Percentiles rank a stretch among this genome's conserved stretches.
Conservation (phyloP, 2,329 filamentous ascomycete species). For the Exophiala calicioides region DNA sequence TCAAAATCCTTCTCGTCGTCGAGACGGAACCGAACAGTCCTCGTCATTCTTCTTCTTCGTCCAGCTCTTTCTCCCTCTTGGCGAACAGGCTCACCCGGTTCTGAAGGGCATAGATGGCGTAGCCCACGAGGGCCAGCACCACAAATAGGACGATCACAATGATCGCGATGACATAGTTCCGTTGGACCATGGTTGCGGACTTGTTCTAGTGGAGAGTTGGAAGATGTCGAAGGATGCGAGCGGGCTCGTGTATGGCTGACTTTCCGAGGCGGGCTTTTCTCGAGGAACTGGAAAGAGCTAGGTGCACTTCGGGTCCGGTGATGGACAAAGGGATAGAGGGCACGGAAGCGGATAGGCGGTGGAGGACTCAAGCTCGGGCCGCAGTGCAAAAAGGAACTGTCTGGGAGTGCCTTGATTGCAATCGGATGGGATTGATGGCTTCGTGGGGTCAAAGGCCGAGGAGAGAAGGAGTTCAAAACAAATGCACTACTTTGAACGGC, state of each 20-base stretch:
- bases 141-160: conserved; percentile 53
- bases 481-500: conserved; percentile 17
- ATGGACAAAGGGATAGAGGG: conserved; percentile 9
- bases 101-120: conserved; percentile 39
- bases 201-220: neutral
- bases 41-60: conserved; percentile 34
- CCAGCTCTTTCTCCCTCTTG: conserved; percentile 31
- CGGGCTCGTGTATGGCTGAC: conserved; percentile 8
- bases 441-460: conserved; percentile 17
- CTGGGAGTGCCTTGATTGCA: conserved; percentile 26
- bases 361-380: conserved; percentile 31
- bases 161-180: conserved; percentile 52
- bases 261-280: neutral
- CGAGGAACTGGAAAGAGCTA: neutral
- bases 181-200: conserved; percentile 40
- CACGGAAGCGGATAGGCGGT: conserved; percentile 28
- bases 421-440: conserved; percentile 26
- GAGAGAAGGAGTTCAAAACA: conserved; percentile 16
- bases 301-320: conserved; percentile 16
- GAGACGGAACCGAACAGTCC: conserved; percentile 21
- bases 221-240: neutral
- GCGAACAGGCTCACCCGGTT: conserved; percentile 36
- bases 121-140: conserved; percentile 45
- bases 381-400: conserved; percentile 24
- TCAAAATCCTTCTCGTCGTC: conserved; percentile 11